Evolutionary conservation across 1,284 basidiomycete species (phyloP).

Genomic region (Ustilago sp.): DNA sequence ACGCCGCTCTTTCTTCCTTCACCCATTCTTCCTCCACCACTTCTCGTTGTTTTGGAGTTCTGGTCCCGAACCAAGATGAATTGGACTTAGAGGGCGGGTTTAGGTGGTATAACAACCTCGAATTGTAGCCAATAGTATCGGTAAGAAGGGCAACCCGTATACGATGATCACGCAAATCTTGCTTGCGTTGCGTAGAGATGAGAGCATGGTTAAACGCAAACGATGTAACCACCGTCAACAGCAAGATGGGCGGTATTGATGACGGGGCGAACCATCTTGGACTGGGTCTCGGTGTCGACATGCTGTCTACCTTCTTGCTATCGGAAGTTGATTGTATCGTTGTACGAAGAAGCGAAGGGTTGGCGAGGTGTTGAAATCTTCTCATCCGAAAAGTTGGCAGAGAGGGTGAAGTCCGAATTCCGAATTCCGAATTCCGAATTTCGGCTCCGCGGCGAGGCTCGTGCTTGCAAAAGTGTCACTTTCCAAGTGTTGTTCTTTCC

Average conservation of each 20-base stretch:
- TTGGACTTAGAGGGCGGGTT: constrained; percentile 8
- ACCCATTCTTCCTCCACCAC: background rate
- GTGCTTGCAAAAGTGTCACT: constrained; percentile 12
- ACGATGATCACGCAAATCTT: constrained; percentile 17
- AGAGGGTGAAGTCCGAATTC: background rate
- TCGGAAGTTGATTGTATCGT: background rate
- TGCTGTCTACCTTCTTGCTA: background rate
- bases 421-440: background rate
- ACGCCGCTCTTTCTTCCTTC: constrained; percentile 5
- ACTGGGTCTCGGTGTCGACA: constrained; percentile 1
- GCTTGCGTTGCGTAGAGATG: constrained; percentile 34
- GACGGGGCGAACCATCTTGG: constrained; percentile 32
- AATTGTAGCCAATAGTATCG: constrained; percentile 35
- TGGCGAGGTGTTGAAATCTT: background rate
- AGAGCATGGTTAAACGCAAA: constrained; percentile 52
- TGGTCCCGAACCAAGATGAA: background rate
- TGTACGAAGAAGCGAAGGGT: background rate
- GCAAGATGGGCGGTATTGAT: constrained; percentile 39
- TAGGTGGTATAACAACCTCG: constrained; percentile 16
- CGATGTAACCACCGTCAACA: constrained; percentile 40
- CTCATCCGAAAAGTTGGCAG: background rate
- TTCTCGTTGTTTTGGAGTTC: background rate
- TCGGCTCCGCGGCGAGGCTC: background rate
- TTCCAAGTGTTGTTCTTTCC: constrained; percentile 13
- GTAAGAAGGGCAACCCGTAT: constrained; percentile 21